phyloP scores from a whole-genome alignment of 352 stramenopile species.

The Phytophthora pluvialis region DNA sequence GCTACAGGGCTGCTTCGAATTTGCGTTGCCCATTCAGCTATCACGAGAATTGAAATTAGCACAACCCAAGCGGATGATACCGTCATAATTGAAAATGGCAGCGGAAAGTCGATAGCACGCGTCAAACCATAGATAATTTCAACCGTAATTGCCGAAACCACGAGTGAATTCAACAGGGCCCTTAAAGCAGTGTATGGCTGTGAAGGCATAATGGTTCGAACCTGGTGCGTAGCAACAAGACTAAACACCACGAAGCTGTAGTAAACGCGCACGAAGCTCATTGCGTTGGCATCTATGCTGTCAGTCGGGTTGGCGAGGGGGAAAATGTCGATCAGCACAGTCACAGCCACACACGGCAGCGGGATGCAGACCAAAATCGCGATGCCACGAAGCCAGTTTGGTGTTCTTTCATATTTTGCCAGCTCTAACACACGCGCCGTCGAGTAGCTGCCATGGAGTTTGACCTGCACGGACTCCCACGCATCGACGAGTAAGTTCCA shows the following conservation, averaged over 20 bases:
- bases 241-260: conserved; percentile 22
- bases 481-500: background rate
- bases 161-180: background rate
- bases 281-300: background rate
- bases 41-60: conserved; percentile 3
- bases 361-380: conserved; percentile 16
- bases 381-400: conserved; percentile 2
- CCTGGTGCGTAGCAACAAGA: conserved; percentile 23
- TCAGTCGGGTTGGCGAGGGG: conserved; percentile 15
- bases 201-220: conserved; percentile 1
- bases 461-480: conserved; percentile 3
- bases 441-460: conserved; percentile 13
- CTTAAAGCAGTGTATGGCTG: background rate
- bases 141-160: conserved; percentile 6
- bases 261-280: conserved; percentile 17
- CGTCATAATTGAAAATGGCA: conserved; percentile 31
- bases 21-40: background rate
- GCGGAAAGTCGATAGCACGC: conserved; percentile 1
- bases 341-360: conserved; percentile 15
- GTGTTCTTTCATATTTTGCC: background rate
- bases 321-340: conserved; percentile 9
- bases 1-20: background rate
- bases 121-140: conserved; percentile 10
- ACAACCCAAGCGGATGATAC: conserved; percentile 17
- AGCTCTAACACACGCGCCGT: background rate